phyloP scores from a whole-genome alignment of 768 basidiomycete genomes.

The Agrocybe chaxingu region DNA sequence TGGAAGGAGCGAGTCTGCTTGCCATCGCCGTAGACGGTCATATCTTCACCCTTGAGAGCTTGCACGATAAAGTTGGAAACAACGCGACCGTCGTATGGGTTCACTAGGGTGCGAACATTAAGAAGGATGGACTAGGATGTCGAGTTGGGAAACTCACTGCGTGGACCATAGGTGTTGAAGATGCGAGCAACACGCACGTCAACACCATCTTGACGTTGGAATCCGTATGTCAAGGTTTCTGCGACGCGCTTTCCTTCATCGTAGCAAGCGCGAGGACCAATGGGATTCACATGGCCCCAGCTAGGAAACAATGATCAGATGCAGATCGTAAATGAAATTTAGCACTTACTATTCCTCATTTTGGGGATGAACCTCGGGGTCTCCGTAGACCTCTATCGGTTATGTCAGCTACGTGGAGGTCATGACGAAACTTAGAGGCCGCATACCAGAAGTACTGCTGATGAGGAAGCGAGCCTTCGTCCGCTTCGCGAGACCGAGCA shows the following conservation, averaged over 20 bases:
- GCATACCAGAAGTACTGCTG: constrained; percentile 85
- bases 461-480: constrained; percentile 97
- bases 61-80: constrained; percentile 99
- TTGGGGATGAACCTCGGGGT: constrained; percentile 98
- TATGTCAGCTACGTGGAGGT: constrained; percentile 7
- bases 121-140: constrained; percentile 21
- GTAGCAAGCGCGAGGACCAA: constrained; percentile 98
- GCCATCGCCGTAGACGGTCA: constrained; percentile 96
- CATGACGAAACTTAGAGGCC: constrained; percentile 3
- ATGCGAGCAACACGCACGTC: constrained; percentile 97
- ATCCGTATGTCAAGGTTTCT: constrained; percentile 96
- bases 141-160: constrained; percentile 47
- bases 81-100: constrained; percentile 94
- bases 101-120: constrained; percentile 53
- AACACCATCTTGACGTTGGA: constrained; percentile 90
- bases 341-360: constrained; percentile 84
- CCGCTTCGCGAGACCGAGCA: constrained; percentile 97
- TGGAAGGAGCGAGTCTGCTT: constrained; percentile 94
- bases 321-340: constrained; percentile 1
- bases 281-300: constrained; percentile 99
- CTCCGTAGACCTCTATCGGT: constrained; percentile 88
- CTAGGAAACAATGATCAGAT: constrained; percentile 34
- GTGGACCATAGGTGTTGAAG: constrained; percentile 94
- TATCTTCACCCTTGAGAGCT: constrained; percentile 92
- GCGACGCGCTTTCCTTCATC: constrained; percentile 99